Evolutionary conservation across 1,284 basidiomycete genomes (phyloP).

Genomic region (Boletellus deceptivus): DNA sequence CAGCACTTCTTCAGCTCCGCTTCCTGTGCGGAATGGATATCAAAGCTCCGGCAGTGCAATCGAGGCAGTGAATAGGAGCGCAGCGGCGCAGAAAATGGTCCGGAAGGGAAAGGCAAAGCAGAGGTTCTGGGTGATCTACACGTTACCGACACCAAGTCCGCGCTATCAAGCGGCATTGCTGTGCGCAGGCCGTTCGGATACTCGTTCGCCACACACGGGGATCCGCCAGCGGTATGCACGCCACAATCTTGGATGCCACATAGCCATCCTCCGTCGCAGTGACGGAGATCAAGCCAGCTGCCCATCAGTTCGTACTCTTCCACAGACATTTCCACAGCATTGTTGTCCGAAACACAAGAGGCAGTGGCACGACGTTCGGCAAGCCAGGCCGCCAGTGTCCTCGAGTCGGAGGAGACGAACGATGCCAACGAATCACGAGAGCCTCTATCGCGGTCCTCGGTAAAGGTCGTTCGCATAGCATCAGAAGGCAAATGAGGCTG

Average conservation of each 20-base stretch:
- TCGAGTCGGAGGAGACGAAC: constrained; percentile 35
- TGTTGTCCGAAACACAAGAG: constrained; percentile 19
- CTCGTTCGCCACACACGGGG: constrained; percentile 14
- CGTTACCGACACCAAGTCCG: constrained; percentile 12
- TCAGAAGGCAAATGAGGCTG: constrained; percentile 1
- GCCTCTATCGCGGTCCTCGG: neutral
- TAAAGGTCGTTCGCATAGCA: constrained; percentile 3
- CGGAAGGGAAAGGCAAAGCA: constrained; percentile 8
- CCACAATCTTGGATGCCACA: constrained; percentile 32
- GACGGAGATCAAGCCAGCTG: constrained; percentile 42
- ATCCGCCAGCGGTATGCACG: constrained; percentile 28
- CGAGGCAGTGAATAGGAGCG: constrained; percentile 31
- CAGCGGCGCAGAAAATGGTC: constrained; percentile 12
- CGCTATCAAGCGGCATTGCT: constrained; percentile 28
- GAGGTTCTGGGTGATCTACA: constrained; percentile 3
- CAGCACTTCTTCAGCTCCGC: constrained; percentile 9
- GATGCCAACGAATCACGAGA: constrained; percentile 24
- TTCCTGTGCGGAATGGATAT: constrained; percentile 18
- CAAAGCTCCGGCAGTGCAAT: constrained; percentile 22
- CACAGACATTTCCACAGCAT: constrained; percentile 35
- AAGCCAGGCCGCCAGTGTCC: constrained; percentile 41
- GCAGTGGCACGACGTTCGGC: constrained; percentile 29
- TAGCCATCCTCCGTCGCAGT: constrained; percentile 22
- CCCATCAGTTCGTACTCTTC: constrained; percentile 48
- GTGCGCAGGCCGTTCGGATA: constrained; percentile 15